phyloP scores from a whole-genome alignment of 768 basidiomycete genomes.

The Terana coerulea region DNA sequence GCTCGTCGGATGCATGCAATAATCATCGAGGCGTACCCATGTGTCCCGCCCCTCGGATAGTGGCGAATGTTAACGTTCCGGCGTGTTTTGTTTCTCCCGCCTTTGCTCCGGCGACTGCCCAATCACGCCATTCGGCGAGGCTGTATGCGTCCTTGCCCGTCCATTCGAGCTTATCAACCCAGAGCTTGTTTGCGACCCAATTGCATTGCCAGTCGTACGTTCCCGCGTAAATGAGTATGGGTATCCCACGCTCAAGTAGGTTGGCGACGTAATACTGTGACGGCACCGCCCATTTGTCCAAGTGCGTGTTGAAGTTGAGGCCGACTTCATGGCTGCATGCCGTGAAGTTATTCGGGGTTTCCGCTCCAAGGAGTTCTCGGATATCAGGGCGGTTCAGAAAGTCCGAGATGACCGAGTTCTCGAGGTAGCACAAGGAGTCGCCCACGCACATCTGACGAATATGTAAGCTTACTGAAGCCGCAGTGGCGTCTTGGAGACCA shows the following conservation, averaged over 20 bases:
- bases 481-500: background rate
- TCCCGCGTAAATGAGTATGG: conserved; percentile 70
- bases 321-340: conserved; percentile 52
- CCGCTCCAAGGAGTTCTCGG: conserved; percentile 44
- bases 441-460: conserved; percentile 23
- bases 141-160: conserved; percentile 52
- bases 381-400: conserved; percentile 46
- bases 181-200: conserved; percentile 72
- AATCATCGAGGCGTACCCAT: conserved; percentile 41
- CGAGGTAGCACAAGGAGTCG: conserved; percentile 35
- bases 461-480: background rate
- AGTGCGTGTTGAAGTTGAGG: conserved; percentile 45
- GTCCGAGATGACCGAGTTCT: conserved; percentile 35
- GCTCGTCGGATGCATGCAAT: no score
- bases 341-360: conserved; percentile 47
- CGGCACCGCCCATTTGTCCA: conserved; percentile 57
- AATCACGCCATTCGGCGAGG: conserved; percentile 47
- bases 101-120: conserved; percentile 51
- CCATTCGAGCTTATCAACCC: conserved; percentile 76
- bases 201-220: conserved; percentile 81
- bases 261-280: conserved; percentile 64
- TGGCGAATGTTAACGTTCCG: conserved; percentile 60
- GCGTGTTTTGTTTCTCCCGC: conserved; percentile 56
- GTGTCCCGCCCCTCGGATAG: conserved; percentile 59
- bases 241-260: conserved; percentile 73